phyloP scores from a whole-genome alignment of 1,284 basidiomycete genomes.

The Cryptococcus sp. region DNA sequence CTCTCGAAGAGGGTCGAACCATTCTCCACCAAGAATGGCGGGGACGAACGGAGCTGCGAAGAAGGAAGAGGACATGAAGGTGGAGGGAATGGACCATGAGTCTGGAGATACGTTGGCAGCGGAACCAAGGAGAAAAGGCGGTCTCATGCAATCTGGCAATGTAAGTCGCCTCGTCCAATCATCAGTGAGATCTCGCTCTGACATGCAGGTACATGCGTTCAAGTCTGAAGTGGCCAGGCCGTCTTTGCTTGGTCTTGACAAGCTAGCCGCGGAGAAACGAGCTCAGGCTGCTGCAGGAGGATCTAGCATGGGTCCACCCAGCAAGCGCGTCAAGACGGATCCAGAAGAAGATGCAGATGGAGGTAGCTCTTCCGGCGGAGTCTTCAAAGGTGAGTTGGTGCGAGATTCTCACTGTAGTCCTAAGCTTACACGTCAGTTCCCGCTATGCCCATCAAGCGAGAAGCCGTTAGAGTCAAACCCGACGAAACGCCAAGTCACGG shows the following conservation, averaged over 20 bases:
- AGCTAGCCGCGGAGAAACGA: conserved; percentile 78
- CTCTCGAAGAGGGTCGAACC: conserved; percentile 17
- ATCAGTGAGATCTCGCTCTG: conserved; percentile 1
- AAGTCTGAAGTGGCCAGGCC: conserved; percentile 61
- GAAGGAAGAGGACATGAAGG: conserved; percentile 6
- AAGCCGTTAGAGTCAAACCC: conserved; percentile 63
- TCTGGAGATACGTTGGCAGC: conserved; percentile 75
- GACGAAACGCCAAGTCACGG: conserved; percentile 93
- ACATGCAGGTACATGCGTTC: conserved; percentile 65
- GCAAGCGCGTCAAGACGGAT: conserved; percentile 63
- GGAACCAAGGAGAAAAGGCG: conserved; percentile 67
- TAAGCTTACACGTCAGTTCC: conserved; percentile 56
- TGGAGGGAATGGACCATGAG: conserved; percentile 65
- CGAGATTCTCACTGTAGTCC: background rate
- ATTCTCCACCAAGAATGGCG: conserved; percentile 29
- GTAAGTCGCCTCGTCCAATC: conserved; percentile 49
- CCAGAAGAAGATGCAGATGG: conserved; percentile 47
- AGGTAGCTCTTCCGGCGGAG: conserved; percentile 47
- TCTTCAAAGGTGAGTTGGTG: conserved; percentile 68
- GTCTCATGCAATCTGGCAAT: conserved; percentile 59
- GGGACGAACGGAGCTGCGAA: conserved; percentile 9
- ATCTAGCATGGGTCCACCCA: conserved; percentile 45
- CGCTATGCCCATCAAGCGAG: conserved; percentile 53
- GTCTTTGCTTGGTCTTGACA: conserved; percentile 79
- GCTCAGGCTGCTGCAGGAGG: conserved; percentile 51